Base-by-base conservation (phyloP, 2,329 filamentous ascomycete species). In the Neospermospora avenae region DNA sequence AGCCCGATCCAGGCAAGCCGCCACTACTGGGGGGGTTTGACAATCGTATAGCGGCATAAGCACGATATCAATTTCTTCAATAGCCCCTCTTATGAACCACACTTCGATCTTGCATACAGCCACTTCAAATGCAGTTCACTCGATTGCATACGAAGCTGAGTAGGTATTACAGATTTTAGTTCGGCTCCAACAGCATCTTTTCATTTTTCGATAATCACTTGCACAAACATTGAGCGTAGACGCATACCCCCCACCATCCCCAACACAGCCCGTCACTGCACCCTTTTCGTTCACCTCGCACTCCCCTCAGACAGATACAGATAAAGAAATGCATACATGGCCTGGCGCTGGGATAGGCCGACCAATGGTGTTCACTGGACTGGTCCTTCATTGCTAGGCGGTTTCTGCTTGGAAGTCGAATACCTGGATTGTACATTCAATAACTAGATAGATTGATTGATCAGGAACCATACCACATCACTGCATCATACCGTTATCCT, bases 171-270 rank as follows among this genome's bases (percentile, higher is more conserved):
- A 39, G 35, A 34, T 49, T n/a, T 57, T 42, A 53, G 57, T 37
- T 41, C 54, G 18, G 18, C 28, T 39, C 54, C 22, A 41, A 45
- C 25, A 56, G 45, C 41, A 31, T 49, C 58, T 16, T 67, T 63
- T 62, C 57, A 31, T 34, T 44, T 66, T 65, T 65, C 62, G 54
- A 59, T 56, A 61, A 55, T 58, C 55, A 48, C 46, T 53, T 51
- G 55, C 53, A 44, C 18, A 68, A 66, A 62, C 63, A 66, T 60
- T 57, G 56, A 65, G 61, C 59, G 59, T 61, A 45, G 18, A 49
- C 58, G 52, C 53, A 25, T 14, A 35, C 11, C 48, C 31, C 31
- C 48, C 31, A 49, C 25, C 45, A 48, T 8, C 55, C 14, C 31
- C 62, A 49, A 22, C 13, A 42, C 49, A 44, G 55, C 55, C 48